Base-by-base conservation (phyloP, 805 yeast genomes). In the Ogataea wickerhamii region DNA sequence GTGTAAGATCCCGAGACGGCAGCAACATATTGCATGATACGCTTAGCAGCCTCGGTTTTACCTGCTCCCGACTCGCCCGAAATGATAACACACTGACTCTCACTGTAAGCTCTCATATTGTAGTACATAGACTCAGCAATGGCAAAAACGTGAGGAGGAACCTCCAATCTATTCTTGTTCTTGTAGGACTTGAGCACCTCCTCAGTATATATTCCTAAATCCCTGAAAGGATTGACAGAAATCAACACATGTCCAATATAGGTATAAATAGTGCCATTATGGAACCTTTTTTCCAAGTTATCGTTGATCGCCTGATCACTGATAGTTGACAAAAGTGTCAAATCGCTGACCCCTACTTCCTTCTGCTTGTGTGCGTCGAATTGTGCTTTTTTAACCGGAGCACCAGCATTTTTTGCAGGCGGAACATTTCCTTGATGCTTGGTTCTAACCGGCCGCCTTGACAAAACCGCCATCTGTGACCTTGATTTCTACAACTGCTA, bases 11-110 rank as follows among this genome's bases (percentile, higher is more conserved):
- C 94, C 2, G 93, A 81, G 3, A 88, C 95, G 18, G 89, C 79
- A 25, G 97, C 88, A 51, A 91, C 83, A 60, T 91, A 91, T 64
- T 91, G 97, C 98, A 91, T 91, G 63, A 91, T 89, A 60, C 94
- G 79, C 68, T 91, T 91, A 28, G 98, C 97, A 17, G 97, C 97
- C 66, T 91, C 98, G 4, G 98, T 91, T 59, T 91, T 91, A 35
- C 98, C 98, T 4, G 98, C 98, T 45, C 98, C 98, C 1, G 96
- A 86, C 61, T 91, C 98, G 40, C 98, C 98, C 3, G 96, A 86
- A 49, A 93, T 93, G 52, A 93, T 93, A 17, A 93, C 98, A 73
- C 98, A 91, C 61, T 93, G 98, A 57, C 80, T 87, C 53, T 93
- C 98, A 42, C 84, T 78, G 64, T 93, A 93, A 0, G 95, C 83